These are phyloP conservation scores for Emericellopsis terricola DNA, from an alignment of 495 filamentous ascomycete species.

Conservation along the genomic window DNA sequence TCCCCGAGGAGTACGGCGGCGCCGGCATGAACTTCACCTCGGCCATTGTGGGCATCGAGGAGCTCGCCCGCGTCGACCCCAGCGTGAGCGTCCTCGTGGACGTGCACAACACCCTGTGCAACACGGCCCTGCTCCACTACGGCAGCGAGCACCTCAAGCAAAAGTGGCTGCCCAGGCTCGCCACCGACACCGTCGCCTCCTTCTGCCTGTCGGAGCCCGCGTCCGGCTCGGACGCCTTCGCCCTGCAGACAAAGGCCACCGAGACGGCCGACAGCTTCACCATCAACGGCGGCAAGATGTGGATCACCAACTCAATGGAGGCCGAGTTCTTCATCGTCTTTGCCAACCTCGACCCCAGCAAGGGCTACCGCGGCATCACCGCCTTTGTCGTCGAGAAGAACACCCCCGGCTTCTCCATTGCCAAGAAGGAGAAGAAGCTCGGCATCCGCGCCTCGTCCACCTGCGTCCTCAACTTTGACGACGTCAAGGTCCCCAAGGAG, in stretches of 20 bases:
- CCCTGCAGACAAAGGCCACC: slow-evolving; percentile 73
- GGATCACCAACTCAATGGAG: slow-evolving; percentile 96
- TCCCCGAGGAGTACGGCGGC: slow-evolving; percentile 91
- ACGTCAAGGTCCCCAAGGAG: slow-evolving; percentile 72
- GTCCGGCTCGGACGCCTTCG: slow-evolving; percentile 91
- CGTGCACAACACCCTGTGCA: slow-evolving; percentile 96
- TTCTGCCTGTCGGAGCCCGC: slow-evolving; percentile 94
- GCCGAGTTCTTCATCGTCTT: slow-evolving; percentile 95
- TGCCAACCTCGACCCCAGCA: slow-evolving; percentile 74
- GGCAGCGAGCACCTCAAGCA: slow-evolving; percentile 56
- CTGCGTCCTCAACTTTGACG: slow-evolving; percentile 94
- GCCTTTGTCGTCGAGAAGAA: slow-evolving; percentile 90
- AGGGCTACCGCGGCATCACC: slow-evolving; percentile 90
- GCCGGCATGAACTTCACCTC: slow-evolving; percentile 98
- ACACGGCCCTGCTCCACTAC: slow-evolving; percentile 81
- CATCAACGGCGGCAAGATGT: slow-evolving; percentile 92
- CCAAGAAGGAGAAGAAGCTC: slow-evolving; percentile 99
- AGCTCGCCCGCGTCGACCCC: slow-evolving; percentile 85
- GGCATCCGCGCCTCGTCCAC: slow-evolving; percentile 91
- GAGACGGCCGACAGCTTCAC: slow-evolving; percentile 58
- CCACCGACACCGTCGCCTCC: slow-evolving; percentile 79
- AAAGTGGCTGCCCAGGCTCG: slow-evolving; percentile 73
- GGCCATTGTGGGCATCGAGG: slow-evolving; percentile 91
- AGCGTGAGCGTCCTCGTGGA: slow-evolving; percentile 86
- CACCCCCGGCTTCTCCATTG: slow-evolving; percentile 77